These are phyloP conservation scores for Lagenidium giganteum DNA, from an alignment of 352 stramenopile genomes.

Conservation along the genomic window DNA sequence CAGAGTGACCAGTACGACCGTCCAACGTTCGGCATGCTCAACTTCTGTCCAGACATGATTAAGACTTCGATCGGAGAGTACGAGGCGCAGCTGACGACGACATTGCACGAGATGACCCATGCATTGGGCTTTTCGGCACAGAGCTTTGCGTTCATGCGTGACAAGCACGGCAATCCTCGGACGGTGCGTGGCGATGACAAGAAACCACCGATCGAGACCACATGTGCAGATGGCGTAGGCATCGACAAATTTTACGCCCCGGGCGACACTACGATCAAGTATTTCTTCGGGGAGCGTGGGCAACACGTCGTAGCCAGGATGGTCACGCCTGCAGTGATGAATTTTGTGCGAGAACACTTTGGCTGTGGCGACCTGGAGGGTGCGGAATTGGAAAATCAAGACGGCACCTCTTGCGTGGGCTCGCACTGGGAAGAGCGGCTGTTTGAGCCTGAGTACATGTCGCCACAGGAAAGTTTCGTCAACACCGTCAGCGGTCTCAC, in stretches of 20 bases:
- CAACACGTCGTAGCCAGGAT: slow-evolving; percentile 41
- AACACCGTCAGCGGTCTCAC: slow-evolving; percentile 60
- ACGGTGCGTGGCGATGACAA: slow-evolving; percentile 37
- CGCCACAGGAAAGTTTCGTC: slow-evolving; percentile 45
- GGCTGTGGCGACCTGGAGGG: slow-evolving; percentile 39
- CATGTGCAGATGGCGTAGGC: slow-evolving; percentile 32
- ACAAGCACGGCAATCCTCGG: slow-evolving; percentile 36
- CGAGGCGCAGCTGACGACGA: slow-evolving; percentile 40
- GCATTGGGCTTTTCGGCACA: slow-evolving; percentile 58
- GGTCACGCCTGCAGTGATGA: slow-evolving; percentile 43
- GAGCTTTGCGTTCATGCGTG: slow-evolving; percentile 56
- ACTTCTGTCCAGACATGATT: slow-evolving; percentile 61
- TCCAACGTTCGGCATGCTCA: slow-evolving; percentile 66
- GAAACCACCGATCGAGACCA: slow-evolving; percentile 17
- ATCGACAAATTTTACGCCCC: slow-evolving; percentile 24
- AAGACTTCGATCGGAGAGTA: slow-evolving; percentile 34
- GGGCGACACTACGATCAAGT: slow-evolving; percentile 35
- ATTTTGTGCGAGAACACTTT: slow-evolving; percentile 55
- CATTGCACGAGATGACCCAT: slow-evolving; percentile 67
- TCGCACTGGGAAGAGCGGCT: slow-evolving; percentile 73
- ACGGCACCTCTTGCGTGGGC: slow-evolving; percentile 45
- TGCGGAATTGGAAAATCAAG: slow-evolving; percentile 61
- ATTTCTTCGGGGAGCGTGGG: slow-evolving; percentile 40
- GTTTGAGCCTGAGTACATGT: slow-evolving; percentile 71
- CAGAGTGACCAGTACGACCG: slow-evolving; percentile 72